Percentiles rank a stretch among this genome's conserved stretches.
These are phyloP conservation scores for Coemansia sp. DNA, from an alignment of 192 early-diverging fungal species.

Conservation along the genomic window DNA sequence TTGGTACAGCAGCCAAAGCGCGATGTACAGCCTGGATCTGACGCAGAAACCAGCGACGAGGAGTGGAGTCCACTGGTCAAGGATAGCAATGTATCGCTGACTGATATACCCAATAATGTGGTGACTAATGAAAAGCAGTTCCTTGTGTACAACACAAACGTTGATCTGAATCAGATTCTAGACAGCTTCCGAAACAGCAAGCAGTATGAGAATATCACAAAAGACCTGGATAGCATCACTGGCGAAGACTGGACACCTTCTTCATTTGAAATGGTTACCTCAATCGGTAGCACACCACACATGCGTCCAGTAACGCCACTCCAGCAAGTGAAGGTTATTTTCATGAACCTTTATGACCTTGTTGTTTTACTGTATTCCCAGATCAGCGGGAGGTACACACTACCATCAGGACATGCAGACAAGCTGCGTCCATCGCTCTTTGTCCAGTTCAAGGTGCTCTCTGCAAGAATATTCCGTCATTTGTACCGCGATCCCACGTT, in stretches of 20 bases:
- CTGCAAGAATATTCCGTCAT: constrained; percentile 51
- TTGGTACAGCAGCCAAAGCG: background rate
- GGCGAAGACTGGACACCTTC: constrained; percentile 32
- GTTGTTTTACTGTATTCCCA: constrained; percentile 8
- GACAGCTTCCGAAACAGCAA: constrained; percentile 23
- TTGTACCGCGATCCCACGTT: constrained; percentile 40
- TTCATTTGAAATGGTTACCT: constrained; percentile 31
- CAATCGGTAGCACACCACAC: constrained; percentile 27
- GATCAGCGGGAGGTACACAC: constrained; percentile 1
- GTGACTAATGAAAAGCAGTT: constrained; percentile 7
- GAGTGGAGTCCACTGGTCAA: constrained; percentile 33
- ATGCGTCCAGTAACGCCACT: constrained; percentile 40
- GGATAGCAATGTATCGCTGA: constrained; percentile 2
- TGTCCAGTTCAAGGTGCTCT: constrained; percentile 49
- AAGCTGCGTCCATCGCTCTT: constrained; percentile 47
- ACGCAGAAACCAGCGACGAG: constrained; percentile 9
- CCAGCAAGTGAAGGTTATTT: constrained; percentile 39
- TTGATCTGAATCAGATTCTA: constrained; percentile 25
- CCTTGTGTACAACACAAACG: constrained; percentile 25
- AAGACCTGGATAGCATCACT: constrained; percentile 19
- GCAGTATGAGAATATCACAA: constrained; percentile 2
- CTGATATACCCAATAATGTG: background rate
- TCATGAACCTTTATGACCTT: constrained; percentile 41
- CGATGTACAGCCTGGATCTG: background rate
- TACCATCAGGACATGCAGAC: constrained; percentile 4